These are phyloP conservation scores for Plantago lanceolata DNA, from an alignment of 305 asterid species.

Conservation along the genomic window DNA sequence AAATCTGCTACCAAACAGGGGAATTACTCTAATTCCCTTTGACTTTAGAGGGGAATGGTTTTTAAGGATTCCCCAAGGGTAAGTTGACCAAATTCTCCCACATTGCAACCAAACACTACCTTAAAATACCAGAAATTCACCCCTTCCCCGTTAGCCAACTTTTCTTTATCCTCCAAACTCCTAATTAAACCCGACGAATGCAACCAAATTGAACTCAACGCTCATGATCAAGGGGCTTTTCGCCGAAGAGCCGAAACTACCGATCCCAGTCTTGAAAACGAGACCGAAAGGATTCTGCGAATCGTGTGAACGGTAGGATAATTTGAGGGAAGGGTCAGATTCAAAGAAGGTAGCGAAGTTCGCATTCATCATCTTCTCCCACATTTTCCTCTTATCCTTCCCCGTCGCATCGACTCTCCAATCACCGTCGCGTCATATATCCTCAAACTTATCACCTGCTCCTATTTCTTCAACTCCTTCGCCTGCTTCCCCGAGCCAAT, in stretches of 20 bases:
- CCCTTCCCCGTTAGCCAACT: conserved; percentile 29
- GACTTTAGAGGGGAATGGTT: too few relatives aligned
- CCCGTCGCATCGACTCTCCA: conserved; percentile 68
- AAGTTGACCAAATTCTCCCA: too few relatives aligned
- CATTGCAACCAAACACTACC: too few relatives aligned
- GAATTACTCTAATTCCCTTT: too few relatives aligned
- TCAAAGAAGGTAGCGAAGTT: conserved; percentile 65
- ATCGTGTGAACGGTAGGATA: conserved; percentile 81
- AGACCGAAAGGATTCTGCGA: conserved; percentile 66
- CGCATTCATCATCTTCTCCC: conserved; percentile 83
- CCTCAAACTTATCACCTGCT: conserved; percentile 61
- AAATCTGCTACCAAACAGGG: too few relatives aligned
- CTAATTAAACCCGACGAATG: conserved; percentile 44
- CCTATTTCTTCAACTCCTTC: not conserved
- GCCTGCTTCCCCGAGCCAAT: not conserved
- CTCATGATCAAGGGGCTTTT: conserved; percentile 84
- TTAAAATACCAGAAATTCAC: conserved; percentile 36
- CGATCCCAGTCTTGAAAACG: conserved; percentile 74
- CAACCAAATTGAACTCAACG: conserved; percentile 62
- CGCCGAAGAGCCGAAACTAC: conserved; percentile 73
- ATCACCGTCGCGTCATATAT: conserved; percentile 63
- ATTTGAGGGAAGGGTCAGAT: conserved; percentile 62
- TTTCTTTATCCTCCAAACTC: conserved; percentile 31
- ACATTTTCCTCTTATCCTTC: conserved; percentile 62
- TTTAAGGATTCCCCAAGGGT: too few relatives aligned